Evolutionary conservation across 768 basidiomycete species (phyloP).

Genomic region (Pleurotus citrinopileatus): DNA sequence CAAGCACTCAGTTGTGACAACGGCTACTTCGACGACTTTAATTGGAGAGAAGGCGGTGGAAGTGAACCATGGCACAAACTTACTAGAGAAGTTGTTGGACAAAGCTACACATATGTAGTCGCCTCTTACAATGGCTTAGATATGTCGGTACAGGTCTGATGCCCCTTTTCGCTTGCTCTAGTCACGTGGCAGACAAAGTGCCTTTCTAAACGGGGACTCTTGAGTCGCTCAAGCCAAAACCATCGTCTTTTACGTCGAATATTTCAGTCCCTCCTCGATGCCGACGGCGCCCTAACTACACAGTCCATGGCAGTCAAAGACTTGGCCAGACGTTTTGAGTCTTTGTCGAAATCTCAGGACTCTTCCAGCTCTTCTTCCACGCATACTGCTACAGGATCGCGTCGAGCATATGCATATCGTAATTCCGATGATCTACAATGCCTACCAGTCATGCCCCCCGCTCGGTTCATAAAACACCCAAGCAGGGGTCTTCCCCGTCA

Average conservation of each 20-base stretch:
- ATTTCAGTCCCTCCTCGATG: constrained; percentile 15
- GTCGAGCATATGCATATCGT: neutral
- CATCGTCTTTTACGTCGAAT: neutral
- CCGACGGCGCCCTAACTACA: constrained; percentile 7
- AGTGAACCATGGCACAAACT: neutral
- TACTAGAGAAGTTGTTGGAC: neutral
- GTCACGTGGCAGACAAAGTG: constrained; percentile 4
- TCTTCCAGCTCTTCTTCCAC: neutral
- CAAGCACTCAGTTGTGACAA: constrained; percentile 15
- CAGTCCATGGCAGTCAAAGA: constrained; percentile 31
- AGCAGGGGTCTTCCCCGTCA: neutral
- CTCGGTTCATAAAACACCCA: constrained; percentile 21
- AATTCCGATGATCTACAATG: constrained; percentile 2
- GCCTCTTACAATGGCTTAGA: too few species aligned
- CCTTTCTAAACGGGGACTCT: neutral
- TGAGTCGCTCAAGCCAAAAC: neutral
- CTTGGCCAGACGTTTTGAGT: constrained; percentile 30
- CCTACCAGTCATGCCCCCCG: constrained; percentile 18
- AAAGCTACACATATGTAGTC: neutral
- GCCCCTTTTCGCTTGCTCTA: too few species aligned
- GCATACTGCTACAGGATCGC: neutral
- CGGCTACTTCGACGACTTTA: neutral
- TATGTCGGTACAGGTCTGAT: too few species aligned
- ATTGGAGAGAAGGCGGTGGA: too few species aligned
- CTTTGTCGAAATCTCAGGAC: neutral